phyloP scores from a whole-genome alignment of 352 stramenopile species.

The Pythium brachiatum region DNA sequence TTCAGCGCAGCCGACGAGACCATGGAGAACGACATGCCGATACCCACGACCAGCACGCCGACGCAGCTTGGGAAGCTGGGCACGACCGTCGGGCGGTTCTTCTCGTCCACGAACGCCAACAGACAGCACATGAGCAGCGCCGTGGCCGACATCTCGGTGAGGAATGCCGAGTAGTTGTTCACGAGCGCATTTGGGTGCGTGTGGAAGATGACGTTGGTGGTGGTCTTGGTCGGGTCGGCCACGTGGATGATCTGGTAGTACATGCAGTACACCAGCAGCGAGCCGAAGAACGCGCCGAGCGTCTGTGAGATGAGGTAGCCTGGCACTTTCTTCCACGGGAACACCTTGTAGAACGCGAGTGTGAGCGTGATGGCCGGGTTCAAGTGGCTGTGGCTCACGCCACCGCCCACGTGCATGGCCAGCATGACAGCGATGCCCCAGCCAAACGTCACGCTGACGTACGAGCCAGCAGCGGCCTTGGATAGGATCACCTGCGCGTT shows the following conservation, averaged over 20 bases:
- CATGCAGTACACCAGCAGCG: slow-evolving; percentile 31
- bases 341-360: slow-evolving; percentile 25
- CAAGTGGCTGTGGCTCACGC: slow-evolving; percentile 37
- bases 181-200: slow-evolving; percentile 30
- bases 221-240: slow-evolving; percentile 21
- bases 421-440: slow-evolving; percentile 47
- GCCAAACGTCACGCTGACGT: slow-evolving; percentile 30
- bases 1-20: slow-evolving; percentile 34
- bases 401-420: slow-evolving; percentile 32
- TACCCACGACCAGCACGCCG: slow-evolving; percentile 24
- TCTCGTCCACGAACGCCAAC: slow-evolving; percentile 28
- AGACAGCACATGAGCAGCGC: slow-evolving; percentile 28
- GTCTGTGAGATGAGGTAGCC: slow-evolving; percentile 31
- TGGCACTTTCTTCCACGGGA: slow-evolving; percentile 26
- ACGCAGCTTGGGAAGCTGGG: slow-evolving; percentile 27
- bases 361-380: slow-evolving; percentile 42
- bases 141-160: slow-evolving; percentile 28
- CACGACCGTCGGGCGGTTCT: slow-evolving; percentile 32
- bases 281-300: slow-evolving; percentile 29
- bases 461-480: slow-evolving; percentile 14
- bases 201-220: slow-evolving; percentile 29
- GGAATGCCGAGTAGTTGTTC: slow-evolving; percentile 28
- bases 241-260: slow-evolving; percentile 33
- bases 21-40: slow-evolving; percentile 36
- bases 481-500: slow-evolving; percentile 30